These are phyloP conservation scores for Cercophora sp. DNA, from an alignment of 495 filamentous ascomycete genomes.

Conservation along the genomic window DNA sequence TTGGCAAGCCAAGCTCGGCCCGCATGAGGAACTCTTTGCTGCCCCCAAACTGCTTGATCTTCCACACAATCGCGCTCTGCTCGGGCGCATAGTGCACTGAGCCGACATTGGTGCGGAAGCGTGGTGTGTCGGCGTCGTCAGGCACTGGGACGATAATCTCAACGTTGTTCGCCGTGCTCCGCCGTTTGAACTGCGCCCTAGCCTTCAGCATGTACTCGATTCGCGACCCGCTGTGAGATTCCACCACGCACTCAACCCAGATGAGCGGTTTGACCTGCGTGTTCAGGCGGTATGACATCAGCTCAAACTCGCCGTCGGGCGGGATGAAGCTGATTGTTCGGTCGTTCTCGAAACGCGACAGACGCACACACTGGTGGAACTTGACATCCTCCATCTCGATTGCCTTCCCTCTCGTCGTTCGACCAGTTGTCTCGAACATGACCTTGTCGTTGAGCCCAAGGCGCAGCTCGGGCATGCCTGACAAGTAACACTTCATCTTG, in stretches of 20 bases:
- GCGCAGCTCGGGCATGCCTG: constrained; percentile 95
- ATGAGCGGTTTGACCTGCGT: constrained; percentile 98
- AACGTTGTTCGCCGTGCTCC: constrained; percentile 97
- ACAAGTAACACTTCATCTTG: constrained; percentile 99
- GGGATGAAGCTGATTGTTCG: constrained; percentile 98
- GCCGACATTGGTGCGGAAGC: constrained; percentile 97
- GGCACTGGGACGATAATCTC: constrained; percentile 97
- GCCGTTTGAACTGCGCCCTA: constrained; percentile 95
- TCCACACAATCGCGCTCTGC: constrained; percentile 97
- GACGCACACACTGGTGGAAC: constrained; percentile 96
- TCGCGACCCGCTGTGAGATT: constrained; percentile 86
- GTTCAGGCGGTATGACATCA: constrained; percentile 99
- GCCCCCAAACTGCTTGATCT: constrained; percentile 99
- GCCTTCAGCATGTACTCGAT: constrained; percentile 99
- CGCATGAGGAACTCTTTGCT: constrained; percentile 99
- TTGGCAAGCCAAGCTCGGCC: constrained; percentile 92
- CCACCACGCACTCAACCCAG: constrained; percentile 98
- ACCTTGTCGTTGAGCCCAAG: constrained; percentile 97
- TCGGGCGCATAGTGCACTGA: constrained; percentile 98
- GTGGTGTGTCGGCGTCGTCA: constrained; percentile 92
- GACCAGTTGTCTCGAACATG: constrained; percentile 98
- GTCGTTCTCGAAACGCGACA: constrained; percentile 97
- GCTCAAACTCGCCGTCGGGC: constrained; percentile 96
- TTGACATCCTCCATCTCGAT: constrained; percentile 99
- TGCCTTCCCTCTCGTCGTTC: constrained; percentile 91